A percentile compares a stretch with the other conserved stretches of the same genome.
These are phyloP conservation scores for Pseudoneurospora amorphoporcata DNA, from an alignment of 495 filamentous ascomycete genomes.

Conservation along the genomic window DNA sequence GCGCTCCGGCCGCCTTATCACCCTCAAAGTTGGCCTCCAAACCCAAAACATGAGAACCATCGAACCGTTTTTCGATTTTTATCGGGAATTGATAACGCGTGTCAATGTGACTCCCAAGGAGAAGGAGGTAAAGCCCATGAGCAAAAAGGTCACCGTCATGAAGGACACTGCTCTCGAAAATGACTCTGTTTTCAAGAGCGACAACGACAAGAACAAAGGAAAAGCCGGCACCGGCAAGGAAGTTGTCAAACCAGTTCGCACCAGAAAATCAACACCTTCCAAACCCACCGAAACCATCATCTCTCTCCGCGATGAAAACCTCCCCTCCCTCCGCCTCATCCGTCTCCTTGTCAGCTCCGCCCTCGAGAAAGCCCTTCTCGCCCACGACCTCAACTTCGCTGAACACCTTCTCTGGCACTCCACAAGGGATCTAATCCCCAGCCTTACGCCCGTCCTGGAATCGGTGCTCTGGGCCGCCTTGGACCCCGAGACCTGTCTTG, in stretches of 20 bases:
- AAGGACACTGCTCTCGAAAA: background rate
- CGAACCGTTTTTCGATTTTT: background rate
- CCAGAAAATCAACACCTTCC: background rate
- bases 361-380: background rate
- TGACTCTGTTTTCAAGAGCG: background rate
- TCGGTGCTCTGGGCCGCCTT: background rate
- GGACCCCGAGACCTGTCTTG: background rate
- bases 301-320: background rate
- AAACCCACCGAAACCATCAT: background rate
- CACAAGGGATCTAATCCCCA: background rate
- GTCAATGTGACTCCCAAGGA: background rate
- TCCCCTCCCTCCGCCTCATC: background rate
- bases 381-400: background rate
- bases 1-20: background rate
- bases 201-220: background rate
- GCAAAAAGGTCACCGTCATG: background rate
- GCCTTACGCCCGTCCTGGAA: background rate
- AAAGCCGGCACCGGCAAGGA: background rate
- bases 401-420: background rate
- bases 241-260: background rate
- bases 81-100: background rate
- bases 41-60: background rate
- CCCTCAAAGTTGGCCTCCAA: background rate
- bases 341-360: background rate
- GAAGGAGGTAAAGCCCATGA: background rate